Percentiles rank a stretch among this genome's conserved stretches.
phyloP scores from a whole-genome alignment of 192 early-diverging fungal species.

The Gryganskiella cystojenkinii region DNA sequence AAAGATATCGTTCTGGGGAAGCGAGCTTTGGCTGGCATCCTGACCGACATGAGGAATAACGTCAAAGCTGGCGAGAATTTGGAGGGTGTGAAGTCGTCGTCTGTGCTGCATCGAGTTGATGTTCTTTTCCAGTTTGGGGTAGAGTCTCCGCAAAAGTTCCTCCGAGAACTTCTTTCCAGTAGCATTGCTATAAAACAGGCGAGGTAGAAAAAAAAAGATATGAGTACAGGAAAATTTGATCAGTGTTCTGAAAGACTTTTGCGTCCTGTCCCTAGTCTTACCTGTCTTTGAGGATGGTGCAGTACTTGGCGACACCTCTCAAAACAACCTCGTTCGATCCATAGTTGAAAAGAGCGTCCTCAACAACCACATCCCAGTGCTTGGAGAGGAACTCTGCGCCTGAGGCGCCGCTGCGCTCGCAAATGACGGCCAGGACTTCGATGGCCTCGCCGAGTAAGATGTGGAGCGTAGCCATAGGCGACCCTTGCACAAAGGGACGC shows the following conservation, averaged over 20 bases:
- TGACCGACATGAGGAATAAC: slow-evolving; percentile 62
- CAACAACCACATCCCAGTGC: slow-evolving; percentile 53
- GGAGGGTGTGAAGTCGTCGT: slow-evolving; percentile 71
- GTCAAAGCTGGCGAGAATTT: slow-evolving; percentile 77
- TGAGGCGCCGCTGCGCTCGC: slow-evolving; percentile 10
- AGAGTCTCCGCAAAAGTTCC: slow-evolving; percentile 58
- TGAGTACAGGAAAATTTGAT: slow-evolving; percentile 1
- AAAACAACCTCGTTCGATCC: slow-evolving; percentile 60
- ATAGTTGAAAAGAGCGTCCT: slow-evolving; percentile 54
- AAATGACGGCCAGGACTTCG: slow-evolving; percentile 53
- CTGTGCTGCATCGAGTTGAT: slow-evolving; percentile 67
- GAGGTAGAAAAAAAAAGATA: slow-evolving; percentile 14
- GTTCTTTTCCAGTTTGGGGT: slow-evolving; percentile 64
- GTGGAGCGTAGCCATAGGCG: slow-evolving; percentile 54
- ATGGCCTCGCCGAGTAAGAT: slow-evolving; percentile 62
- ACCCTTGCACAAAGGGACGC: slow-evolving; percentile 56
- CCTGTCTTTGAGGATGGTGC: slow-evolving; percentile 48
- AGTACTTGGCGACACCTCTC: slow-evolving; percentile 57
- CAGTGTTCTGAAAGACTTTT: neutral
- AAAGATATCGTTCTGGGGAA: slow-evolving; percentile 57
- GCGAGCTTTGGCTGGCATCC: slow-evolving; percentile 22
- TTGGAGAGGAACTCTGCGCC: slow-evolving; percentile 28
- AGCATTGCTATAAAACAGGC: slow-evolving; percentile 33
- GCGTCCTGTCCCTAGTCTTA: neutral
- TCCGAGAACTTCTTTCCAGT: slow-evolving; percentile 41